A percentile compares a stretch with the other conserved stretches of the same genome.
phyloP scores from a whole-genome alignment of 2,329 filamentous ascomycete genomes.

The Bipolaris victoriae region DNA sequence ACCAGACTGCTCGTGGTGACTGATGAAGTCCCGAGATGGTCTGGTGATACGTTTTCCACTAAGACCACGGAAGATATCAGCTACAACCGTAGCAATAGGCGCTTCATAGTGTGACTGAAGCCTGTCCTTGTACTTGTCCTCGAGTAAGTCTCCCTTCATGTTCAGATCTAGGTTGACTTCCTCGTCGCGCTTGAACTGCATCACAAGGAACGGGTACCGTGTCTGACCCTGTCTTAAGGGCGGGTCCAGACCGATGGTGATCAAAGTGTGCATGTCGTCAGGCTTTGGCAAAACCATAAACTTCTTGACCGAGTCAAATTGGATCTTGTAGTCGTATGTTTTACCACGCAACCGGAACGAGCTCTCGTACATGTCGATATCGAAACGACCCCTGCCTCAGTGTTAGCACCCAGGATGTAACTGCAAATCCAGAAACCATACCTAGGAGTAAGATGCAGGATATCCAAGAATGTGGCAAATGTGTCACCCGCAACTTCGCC shows the following conservation, averaged over 20 bases:
- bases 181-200: conserved; percentile 98
- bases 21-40: conserved; percentile 92
- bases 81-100: conserved; percentile 89
- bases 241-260: conserved; percentile 92
- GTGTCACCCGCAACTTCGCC: conserved; percentile 98
- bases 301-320: conserved; percentile 97
- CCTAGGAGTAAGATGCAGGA: conserved; percentile 95
- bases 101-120: conserved; percentile 84
- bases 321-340: conserved; percentile 99
- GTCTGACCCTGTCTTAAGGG: conserved; percentile 97
- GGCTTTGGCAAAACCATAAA: conserved; percentile 98
- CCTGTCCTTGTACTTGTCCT: conserved; percentile 87
- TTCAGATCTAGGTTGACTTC: conserved; percentile 97
- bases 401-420: conserved; percentile 3
- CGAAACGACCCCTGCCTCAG: conserved; percentile 85
- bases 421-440: conserved; percentile 49
- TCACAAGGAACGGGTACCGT: conserved; percentile 95
- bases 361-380: conserved; percentile 99
- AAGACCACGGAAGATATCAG: conserved; percentile 92
- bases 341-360: conserved; percentile 97
- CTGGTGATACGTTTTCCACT: conserved; percentile 94
- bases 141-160: conserved; percentile 86
- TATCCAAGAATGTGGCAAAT: conserved; percentile 95
- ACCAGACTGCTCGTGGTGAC: conserved; percentile 89
- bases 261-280: conserved; percentile 95